These are phyloP conservation scores for Hericium coralloides DNA, from an alignment of 768 basidiomycete species.

Conservation along the genomic window DNA sequence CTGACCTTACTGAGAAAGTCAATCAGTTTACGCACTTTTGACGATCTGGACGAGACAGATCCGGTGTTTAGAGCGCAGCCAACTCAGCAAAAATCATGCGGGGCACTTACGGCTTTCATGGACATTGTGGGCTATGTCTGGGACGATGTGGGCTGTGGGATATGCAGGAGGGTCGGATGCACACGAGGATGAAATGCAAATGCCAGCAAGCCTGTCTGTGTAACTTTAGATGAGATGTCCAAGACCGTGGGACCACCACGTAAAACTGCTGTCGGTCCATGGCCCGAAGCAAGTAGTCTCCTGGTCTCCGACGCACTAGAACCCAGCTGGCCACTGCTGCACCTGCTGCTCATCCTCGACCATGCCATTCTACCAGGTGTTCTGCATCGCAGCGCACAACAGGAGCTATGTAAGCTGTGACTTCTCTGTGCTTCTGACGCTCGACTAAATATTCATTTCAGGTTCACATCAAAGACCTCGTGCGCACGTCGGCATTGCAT, in stretches of 20 bases:
- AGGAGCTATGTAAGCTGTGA: constrained; percentile 54
- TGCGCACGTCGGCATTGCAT: constrained; percentile 60
- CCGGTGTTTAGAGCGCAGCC: not conserved
- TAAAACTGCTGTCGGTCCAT: not conserved
- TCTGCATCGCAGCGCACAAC: constrained; percentile 76
- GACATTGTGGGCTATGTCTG: constrained; percentile 31
- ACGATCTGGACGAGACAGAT: constrained; percentile 33
- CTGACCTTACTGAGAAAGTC: not conserved
- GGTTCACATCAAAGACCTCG: constrained; percentile 69
- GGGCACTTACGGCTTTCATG: constrained; percentile 59
- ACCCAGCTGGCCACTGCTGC: not conserved
- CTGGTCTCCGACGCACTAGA: not conserved
- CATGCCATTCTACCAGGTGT: constrained; percentile 87
- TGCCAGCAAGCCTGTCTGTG: constrained; percentile 1
- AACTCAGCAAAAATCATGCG: not conserved
- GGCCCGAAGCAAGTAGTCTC: not conserved
- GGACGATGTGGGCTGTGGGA: constrained; percentile 1
- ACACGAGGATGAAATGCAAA: not conserved
- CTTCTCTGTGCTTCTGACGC: not conserved
- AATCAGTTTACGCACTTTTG: constrained; percentile 37
- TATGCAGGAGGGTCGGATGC: not conserved
- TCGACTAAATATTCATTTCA: constrained; percentile 21
- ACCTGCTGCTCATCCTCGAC: constrained; percentile 13
- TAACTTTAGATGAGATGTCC: not conserved
- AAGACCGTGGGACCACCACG: not conserved